Base-by-base conservation (phyloP, 1,284 basidiomycete species). In the Rhodotorula mucilaginosa region DNA sequence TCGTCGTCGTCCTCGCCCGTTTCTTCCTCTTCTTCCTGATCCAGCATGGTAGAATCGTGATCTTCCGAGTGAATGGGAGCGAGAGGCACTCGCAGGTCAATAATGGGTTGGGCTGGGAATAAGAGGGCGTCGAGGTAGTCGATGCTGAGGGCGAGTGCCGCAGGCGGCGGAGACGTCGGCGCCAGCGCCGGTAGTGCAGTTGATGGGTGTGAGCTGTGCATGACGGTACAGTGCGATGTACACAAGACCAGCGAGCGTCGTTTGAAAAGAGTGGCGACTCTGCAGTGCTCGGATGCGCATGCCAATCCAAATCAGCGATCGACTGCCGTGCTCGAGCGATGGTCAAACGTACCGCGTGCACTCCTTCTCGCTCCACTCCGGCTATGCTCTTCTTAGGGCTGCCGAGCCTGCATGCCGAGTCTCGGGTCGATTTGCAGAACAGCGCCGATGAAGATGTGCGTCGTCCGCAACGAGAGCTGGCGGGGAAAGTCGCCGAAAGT, bases 51-150 rank as follows among this genome's bases (percentile, higher is more conserved):
- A 44, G 10, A 44, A 2, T 13, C 39, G 10, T 12, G 1, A 44
- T 44, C 39, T 44, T 10, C 10, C 39, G 39, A 44, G 1, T 44
- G 58, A 34, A 19, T 16, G 39, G 34, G 16, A 23, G 19, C 49
- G 18, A 68, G 56, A n/a, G 46, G 23, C 0, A 23, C 34, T 3
- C 65, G 71, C 13, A 69, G 60, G 57, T 59, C 61, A 57, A 63
- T 48, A 56, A 34, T 26, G n/a, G 34, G 3, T 52, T 47, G 39
- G 0, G 54, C 12, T 0, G 66, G 54, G 21, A 15, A 3, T n/a
- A 56, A 21, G 60, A 57, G 39, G 54, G 23, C 1, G 46, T 26
- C 5, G 46, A 67, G 60, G 26, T 31, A 51, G 47, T 46, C 54
- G 47, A 67, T 46, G 46, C 21, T 34, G 52, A n/a, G 2, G 13